These are phyloP conservation scores for Linderina pennispora DNA, from an alignment of 192 early-diverging fungal species.

Conservation along the genomic window DNA sequence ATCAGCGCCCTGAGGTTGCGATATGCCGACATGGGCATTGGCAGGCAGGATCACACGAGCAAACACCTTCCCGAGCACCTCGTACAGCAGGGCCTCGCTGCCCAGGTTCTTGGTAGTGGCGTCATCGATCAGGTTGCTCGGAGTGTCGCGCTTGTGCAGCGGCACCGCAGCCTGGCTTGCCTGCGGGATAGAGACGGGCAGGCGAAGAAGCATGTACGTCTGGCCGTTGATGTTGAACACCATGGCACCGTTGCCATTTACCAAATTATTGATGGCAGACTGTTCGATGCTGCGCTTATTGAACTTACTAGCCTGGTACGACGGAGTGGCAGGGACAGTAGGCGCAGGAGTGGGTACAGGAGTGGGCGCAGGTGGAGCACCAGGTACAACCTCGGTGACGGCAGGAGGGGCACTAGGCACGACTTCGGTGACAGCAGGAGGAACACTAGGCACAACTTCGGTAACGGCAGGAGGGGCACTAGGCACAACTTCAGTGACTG, in stretches of 20 bases:
- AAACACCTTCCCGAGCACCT: slow-evolving; percentile 17
- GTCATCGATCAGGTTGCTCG: slow-evolving; percentile 14
- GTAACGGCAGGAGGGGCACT: too few relatives aligned
- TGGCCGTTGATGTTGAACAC: slow-evolving; percentile 16
- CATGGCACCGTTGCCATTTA: slow-evolving; percentile 19
- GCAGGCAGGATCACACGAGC: slow-evolving; percentile 18
- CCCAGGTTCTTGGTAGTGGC: slow-evolving; percentile 25
- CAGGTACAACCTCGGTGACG: too few relatives aligned
- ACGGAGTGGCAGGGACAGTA: slow-evolving; percentile 3
- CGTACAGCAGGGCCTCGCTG: slow-evolving; percentile 10
- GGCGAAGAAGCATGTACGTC: slow-evolving; percentile 23
- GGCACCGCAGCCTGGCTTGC: slow-evolving; percentile 1
- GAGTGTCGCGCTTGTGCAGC: slow-evolving; percentile 20
- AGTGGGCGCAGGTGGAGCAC: not conserved
- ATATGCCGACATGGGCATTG: slow-evolving; percentile 20
- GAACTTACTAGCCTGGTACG: too few relatives aligned
- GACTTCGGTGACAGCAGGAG: too few relatives aligned
- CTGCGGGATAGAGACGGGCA: slow-evolving; percentile 12
- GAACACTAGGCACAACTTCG: too few relatives aligned
- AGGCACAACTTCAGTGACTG: too few relatives aligned
- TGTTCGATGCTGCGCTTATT: slow-evolving; percentile 19
- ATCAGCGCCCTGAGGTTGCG: slow-evolving; percentile 13
- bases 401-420: too few relatives aligned
- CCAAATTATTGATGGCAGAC: slow-evolving; percentile 7
- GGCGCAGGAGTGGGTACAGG: not conserved